Base-by-base conservation (phyloP, 495 filamentous ascomycete species). In the Annulohypoxylon moriforme region DNA sequence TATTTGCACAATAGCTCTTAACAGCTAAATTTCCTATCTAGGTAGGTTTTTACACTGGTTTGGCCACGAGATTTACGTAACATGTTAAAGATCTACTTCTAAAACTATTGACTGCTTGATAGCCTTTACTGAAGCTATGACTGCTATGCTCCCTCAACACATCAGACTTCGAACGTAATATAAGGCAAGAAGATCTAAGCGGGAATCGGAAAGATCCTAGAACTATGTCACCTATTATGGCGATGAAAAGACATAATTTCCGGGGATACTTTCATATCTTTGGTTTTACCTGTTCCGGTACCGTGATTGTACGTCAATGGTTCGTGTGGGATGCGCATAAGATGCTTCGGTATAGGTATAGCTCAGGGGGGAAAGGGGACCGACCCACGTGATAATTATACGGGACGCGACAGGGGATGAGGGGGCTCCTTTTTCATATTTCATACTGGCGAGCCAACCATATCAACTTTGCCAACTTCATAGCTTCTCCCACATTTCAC, bases 351-450 rank as follows among this genome's bases (percentile, higher is more conserved):
- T 65, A 68, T 64, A 60, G 55, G 64, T 65, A 68, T 64, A 60
- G 56, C 27, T 73, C 70, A 73, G 70, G 70, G 65, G 65, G 70
- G 53, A 44, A 52, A 31, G 31, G 49, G 58, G 24, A 31, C 57
- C 59, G 56, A 60, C 13, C 60, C 64, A 68, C 65, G 64, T 68
- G 60, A 61, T 36, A 44, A 16, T 34, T 24, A 10, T 20, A 64
- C 36, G 31, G 59, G 60, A 55, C 6, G 11, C 24, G 8, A 29
- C 27, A 24, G 55, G 34, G n/a, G 24, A 27, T 29, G 25, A 29
- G n/a, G 65, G 58, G 56, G 58, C 55, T 62, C 46, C 49, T 61
- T 57, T 58, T 65, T 68, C 62, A 64, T 73, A 73, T 68, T 73
- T 73, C 55, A 68, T 38, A 68, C 34, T 65, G 60, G 60, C 55